Evolutionary conservation across 805 yeast species (phyloP).

Genomic region (Saturnispora saitoi): DNA sequence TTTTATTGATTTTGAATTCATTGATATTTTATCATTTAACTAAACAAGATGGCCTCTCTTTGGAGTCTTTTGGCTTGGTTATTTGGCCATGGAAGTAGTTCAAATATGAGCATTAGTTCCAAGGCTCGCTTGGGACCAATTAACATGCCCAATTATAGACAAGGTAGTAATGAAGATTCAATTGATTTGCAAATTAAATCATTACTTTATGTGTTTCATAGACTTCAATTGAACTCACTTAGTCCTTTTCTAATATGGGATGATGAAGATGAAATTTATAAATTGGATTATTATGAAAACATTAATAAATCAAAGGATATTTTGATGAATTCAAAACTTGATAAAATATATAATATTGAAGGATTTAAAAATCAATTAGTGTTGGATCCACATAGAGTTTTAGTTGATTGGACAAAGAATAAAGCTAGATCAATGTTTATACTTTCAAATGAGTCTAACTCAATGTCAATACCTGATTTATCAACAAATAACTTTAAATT

Average conservation of each 20-base stretch:
- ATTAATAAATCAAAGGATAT: not conserved
- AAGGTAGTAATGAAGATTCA: constrained; percentile 45
- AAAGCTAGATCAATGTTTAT: constrained; percentile 55
- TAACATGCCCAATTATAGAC: constrained; percentile 40
- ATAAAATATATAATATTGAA: constrained; percentile 42
- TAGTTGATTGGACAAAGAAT: constrained; percentile 60
- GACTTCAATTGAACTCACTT: constrained; percentile 11
- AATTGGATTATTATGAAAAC: constrained; percentile 7
- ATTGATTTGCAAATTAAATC: constrained; percentile 56
- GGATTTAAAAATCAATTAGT: constrained; percentile 35
- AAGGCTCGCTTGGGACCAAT: constrained; percentile 22
- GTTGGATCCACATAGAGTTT: constrained; percentile 55
- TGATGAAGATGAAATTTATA: constrained; percentile 14
- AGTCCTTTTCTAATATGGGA: constrained; percentile 31
- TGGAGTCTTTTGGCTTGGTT: not conserved
- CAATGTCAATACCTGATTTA: constrained; percentile 24
- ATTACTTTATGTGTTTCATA: constrained; percentile 43
- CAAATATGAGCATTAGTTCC: not conserved
- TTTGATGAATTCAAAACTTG: constrained; percentile 37
- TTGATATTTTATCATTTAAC: no score
- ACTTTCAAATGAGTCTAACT: constrained; percentile 40
- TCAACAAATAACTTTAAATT: constrained; percentile 28
- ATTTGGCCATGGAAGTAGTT: not conserved
- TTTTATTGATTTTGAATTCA: no score
- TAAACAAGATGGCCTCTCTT: not conserved